These are phyloP conservation scores for Metschnikowia kofuensis DNA, from an alignment of 805 yeast species.

Conservation along the genomic window DNA sequence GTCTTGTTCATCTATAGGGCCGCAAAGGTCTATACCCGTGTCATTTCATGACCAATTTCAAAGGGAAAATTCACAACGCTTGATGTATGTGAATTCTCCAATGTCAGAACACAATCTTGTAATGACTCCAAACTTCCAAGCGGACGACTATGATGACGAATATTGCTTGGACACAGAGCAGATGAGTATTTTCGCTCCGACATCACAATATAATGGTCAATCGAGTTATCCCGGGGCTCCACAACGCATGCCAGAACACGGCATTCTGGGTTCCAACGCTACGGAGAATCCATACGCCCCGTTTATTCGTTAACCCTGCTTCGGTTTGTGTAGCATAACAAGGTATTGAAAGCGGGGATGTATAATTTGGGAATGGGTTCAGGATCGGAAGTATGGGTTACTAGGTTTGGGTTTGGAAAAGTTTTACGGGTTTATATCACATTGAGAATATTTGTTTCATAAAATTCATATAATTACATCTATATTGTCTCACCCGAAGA, in stretches of 20 bases:
- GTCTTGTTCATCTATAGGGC: conserved; percentile 12
- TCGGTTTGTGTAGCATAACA: too few relatives aligned
- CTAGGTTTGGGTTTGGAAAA: too few relatives aligned
- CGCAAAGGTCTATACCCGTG: conserved; percentile 4
- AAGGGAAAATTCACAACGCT: conserved; percentile 1
- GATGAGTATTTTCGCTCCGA: conserved; percentile 20
- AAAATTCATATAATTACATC: background rate
- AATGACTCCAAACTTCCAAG: background rate
- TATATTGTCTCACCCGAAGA: conserved; percentile 49
- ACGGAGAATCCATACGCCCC: background rate
- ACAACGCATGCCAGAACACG: background rate
- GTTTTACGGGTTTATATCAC: too few relatives aligned
- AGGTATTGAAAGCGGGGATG: background rate
- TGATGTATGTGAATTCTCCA: conserved; percentile 2
- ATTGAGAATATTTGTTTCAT: background rate
- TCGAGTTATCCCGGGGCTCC: too few relatives aligned
- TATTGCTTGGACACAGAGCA: conserved; percentile 44
- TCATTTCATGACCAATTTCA: conserved; percentile 1
- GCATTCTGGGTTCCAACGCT: background rate
- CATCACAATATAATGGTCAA: background rate
- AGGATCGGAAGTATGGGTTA: too few relatives aligned
- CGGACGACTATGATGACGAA: conserved; percentile 41
- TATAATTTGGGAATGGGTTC: background rate
- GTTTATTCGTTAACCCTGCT: background rate
- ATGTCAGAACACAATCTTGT: conserved; percentile 3